Conservation (phyloP, 2,329 filamentous ascomycete species). For the Calonectria montana region DNA sequence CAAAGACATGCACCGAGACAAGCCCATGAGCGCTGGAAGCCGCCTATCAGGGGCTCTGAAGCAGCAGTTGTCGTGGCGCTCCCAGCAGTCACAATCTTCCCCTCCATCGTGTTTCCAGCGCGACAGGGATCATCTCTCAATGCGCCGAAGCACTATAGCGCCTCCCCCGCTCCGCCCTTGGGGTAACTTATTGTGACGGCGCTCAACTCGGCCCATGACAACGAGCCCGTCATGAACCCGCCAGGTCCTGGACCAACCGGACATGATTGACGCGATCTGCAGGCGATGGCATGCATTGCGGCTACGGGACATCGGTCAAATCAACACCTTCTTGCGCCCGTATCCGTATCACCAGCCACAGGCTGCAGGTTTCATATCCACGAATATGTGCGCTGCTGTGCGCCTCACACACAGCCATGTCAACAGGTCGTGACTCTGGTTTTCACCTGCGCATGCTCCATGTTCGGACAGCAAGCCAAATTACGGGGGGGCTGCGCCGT, state of each 20-base stretch:
- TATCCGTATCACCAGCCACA: neutral
- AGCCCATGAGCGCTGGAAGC: neutral
- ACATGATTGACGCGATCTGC: conserved; percentile 21
- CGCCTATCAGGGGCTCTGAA: conserved; percentile 34
- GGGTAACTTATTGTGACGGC: neutral
- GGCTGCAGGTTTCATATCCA: conserved; percentile 7
- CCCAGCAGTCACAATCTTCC: neutral
- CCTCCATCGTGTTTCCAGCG: conserved; percentile 10
- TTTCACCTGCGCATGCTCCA: conserved; percentile 11
- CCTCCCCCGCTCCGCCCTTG: neutral
- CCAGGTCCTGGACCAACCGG: neutral
- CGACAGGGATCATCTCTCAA: conserved; percentile 13
- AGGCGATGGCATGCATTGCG: conserved; percentile 23
- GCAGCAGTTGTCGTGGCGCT: conserved; percentile 30
- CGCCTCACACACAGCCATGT: conserved; percentile 13
- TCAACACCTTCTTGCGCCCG: neutral
- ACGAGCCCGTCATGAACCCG: neutral
- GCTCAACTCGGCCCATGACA: conserved; percentile 3
- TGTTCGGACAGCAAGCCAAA: neutral
- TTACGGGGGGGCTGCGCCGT: neutral
- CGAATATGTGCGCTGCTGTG: conserved; percentile 13
- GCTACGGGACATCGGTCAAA: conserved; percentile 18
- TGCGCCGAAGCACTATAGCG: neutral
- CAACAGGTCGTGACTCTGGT: conserved; percentile 20
- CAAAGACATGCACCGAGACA: conserved; percentile 14